Evolutionary conservation across 1,139 yeast species (phyloP), one percentile per base, ranked within the genome.

Genomic region (Pneumocystis wakefieldiae): DNA sequence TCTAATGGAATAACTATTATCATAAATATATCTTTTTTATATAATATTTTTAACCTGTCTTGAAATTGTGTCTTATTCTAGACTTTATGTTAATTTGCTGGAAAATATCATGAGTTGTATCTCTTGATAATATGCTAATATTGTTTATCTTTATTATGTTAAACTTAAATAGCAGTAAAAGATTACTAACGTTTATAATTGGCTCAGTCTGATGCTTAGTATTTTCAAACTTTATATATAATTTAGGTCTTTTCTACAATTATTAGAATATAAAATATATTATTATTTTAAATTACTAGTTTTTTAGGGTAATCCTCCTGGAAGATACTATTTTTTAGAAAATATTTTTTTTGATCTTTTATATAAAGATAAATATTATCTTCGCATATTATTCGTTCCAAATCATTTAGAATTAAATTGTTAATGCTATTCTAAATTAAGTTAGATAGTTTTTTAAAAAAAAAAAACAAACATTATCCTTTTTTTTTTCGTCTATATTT

Each of bases 31-130:
- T 24, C 32, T 36, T 61, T 32, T 60, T 58, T 36, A 36, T 36
- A 41, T 41, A 60, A 53, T 62, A 62, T 32, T 55, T 53, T 62
- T 62, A 29, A 63, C 66, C 32, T 38, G 61, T 24, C 60, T 58
- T 14, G 63, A 64, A 14, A 64, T 57, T 29, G 38, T 35, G 17
- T 63, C 58, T 17, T 38, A 55, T 59, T 38, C 63, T 62, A 15
- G 65, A 63, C 8, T 66, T 62, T 5, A 35, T 12, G 24, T 65
- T 65, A 5, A 66, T 67, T 48, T 48, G 29, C 14, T 24, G 55
- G 7, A 48, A 48, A 48, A 48, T 48, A 48, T 48, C 55, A 48
- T 48, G n/a, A 24, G 55, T 48, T 48, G 55, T 48, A 48, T 48
- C 15, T 15, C 12, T 48, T 48, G 59, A 61, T 60, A 12, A 48